phyloP scores from a whole-genome alignment of 371 early-diverging fungal species.

The Mortierella sp. region DNA sequence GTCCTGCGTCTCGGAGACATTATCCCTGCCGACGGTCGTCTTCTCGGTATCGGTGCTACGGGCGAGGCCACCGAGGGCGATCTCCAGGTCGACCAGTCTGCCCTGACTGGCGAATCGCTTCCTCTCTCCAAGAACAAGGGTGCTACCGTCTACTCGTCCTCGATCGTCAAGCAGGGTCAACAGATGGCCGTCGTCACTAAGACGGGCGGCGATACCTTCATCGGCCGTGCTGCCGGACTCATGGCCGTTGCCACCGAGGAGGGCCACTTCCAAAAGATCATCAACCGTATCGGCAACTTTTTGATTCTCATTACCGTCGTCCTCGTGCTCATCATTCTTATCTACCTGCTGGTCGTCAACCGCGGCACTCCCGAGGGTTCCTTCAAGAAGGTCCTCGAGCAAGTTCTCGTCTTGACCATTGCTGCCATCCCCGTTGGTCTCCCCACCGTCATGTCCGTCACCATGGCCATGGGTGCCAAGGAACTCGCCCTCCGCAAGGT shows the following conservation, averaged over 20 bases:
- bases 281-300: constrained; percentile 94
- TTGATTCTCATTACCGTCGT: constrained; percentile 84
- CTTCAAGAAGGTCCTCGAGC: constrained; percentile 77
- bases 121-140: constrained; percentile 87
- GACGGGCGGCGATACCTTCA: constrained; percentile 87
- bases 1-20: constrained; percentile 93
- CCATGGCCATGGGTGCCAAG: constrained; percentile 96
- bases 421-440: constrained; percentile 98
- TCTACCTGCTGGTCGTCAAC: constrained; percentile 73
- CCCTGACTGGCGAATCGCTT: constrained; percentile 96
- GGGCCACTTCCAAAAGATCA: constrained; percentile 92
- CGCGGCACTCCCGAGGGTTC: constrained; percentile 42
- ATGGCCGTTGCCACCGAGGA: constrained; percentile 85
- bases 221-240: constrained; percentile 90
- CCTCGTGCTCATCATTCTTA: constrained; percentile 86
- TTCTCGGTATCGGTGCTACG: constrained; percentile 87
- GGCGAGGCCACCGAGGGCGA: constrained; percentile 83
- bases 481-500: constrained; percentile 93
- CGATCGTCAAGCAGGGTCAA: constrained; percentile 88
- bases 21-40: constrained; percentile 91
- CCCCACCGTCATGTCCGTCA: constrained; percentile 96
- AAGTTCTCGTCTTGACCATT: constrained; percentile 92
- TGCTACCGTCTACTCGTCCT: constrained; percentile 85
- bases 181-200: constrained; percentile 87
- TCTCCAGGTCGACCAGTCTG: constrained; percentile 94